Percentiles rank a stretch among this genome's conserved stretches.
These are phyloP conservation scores for Eucalyptus marginata DNA, from an alignment of 345 rosid species.

Conservation along the genomic window DNA sequence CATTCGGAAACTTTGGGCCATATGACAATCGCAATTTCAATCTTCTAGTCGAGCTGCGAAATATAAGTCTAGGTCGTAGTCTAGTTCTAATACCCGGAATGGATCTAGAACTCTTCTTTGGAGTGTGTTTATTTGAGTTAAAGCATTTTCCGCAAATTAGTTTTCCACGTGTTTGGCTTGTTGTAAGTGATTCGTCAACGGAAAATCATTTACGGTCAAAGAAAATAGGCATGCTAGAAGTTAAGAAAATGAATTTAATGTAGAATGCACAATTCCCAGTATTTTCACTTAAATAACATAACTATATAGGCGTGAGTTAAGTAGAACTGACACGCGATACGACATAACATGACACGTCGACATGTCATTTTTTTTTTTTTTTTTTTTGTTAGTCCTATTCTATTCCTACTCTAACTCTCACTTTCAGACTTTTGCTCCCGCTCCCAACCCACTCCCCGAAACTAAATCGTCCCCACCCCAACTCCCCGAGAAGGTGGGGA, in stretches of 20 bases:
- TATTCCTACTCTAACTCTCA: no score
- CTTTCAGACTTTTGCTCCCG: no score
- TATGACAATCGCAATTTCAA: neutral
- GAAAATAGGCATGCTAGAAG: neutral
- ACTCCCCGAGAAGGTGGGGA: no score
- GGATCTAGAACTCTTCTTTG: neutral
- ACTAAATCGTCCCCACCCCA: no score
- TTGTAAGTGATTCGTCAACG: rapidly evolving
- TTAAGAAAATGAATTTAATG: neutral
- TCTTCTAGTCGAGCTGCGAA: neutral
- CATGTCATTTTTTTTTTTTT: no score
- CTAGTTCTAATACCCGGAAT: neutral
- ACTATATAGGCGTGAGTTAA: no score
- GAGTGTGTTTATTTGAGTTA: neutral
- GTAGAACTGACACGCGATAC: no score
- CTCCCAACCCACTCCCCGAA: no score
- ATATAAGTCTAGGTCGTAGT: neutral
- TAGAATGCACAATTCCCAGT: neutral
- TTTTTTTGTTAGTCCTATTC: no score
- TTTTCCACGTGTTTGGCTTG: neutral
- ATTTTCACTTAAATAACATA: neutral
- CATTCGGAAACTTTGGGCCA: neutral
- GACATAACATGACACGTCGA: no score
- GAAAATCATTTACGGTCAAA: neutral
- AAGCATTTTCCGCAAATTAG: neutral